Evolutionary conservation across 2,329 filamentous ascomycete species (phyloP).

Genomic region (Colletotrichum chlorophyti): DNA sequence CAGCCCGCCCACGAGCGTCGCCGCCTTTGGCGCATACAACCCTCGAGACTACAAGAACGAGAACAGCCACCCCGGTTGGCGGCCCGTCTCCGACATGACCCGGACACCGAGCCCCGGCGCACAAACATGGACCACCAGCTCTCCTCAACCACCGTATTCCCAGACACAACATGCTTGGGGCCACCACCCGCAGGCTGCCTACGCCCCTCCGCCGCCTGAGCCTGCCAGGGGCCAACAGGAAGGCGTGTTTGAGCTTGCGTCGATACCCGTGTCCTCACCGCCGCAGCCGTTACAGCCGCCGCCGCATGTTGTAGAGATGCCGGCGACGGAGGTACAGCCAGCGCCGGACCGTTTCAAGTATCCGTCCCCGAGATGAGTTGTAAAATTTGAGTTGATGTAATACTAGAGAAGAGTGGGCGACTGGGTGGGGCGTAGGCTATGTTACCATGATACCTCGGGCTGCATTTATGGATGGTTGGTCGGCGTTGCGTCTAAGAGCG

Average conservation of each 20-base stretch:
- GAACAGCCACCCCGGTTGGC: constrained; percentile 4
- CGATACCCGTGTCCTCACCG: constrained; percentile 1
- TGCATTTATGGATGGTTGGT: not conserved
- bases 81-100: constrained; percentile 1
- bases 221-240: constrained; percentile 1
- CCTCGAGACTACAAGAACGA: constrained; percentile 9
- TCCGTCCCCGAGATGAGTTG: not conserved
- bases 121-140: constrained; percentile 21
- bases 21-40: not conserved
- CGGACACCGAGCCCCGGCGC: constrained; percentile 2
- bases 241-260: constrained; percentile 29
- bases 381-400: not conserved
- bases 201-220: not conserved
- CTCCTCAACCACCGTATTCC: constrained; percentile 7
- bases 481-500: not conserved
- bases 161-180: constrained; percentile 16
- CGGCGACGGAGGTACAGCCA: constrained; percentile 17
- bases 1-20: constrained; percentile 7
- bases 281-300: not conserved
- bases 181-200: constrained; percentile 14
- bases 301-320: constrained; percentile 26
- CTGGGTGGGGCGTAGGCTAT: not conserved
- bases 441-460: not conserved
- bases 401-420: too few relatives aligned
- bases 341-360: not conserved